These are phyloP conservation scores for Suillus bovinus DNA, from an alignment of 768 basidiomycete genomes.

Conservation along the genomic window DNA sequence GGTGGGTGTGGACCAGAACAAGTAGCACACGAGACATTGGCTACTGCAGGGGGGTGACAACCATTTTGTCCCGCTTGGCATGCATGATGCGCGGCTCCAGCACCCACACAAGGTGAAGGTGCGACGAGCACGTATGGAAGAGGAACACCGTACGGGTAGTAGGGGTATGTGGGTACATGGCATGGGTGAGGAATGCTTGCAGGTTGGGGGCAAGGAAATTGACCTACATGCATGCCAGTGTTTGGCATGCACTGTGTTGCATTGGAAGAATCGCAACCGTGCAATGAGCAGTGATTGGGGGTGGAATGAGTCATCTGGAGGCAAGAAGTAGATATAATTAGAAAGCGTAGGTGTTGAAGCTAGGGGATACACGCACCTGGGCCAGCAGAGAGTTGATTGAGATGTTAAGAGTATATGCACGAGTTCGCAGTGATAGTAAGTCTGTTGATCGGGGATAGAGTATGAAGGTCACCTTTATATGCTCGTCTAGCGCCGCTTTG, in stretches of 20 bases:
- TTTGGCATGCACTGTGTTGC: not conserved
- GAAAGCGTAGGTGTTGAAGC: not conserved
- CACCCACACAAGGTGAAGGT: not conserved
- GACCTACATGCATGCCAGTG: not conserved
- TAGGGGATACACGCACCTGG: not conserved
- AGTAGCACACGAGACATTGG: not conserved
- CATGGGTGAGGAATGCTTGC: not conserved
- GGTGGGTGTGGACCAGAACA: not conserved
- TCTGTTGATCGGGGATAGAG: not conserved
- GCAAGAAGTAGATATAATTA: not conserved
- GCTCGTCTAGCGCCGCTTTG: not conserved
- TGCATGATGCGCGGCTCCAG: not conserved
- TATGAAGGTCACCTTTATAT: too few species aligned
- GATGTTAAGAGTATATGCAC: not conserved
- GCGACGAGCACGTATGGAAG: not conserved
- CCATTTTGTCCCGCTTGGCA: not conserved
- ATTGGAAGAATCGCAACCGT: too few species aligned
- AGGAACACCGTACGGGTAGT: not conserved
- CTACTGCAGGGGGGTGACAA: not conserved
- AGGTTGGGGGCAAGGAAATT: not conserved
- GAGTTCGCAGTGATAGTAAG: not conserved
- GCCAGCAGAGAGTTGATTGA: not conserved
- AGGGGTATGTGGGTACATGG: too few species aligned
- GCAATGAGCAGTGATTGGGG: not conserved
- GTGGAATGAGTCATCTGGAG: not conserved